Evolutionary conservation across 108 stramenopile genomes (phyloP).

Genomic region (Pseudonitzschia delicatissima): DNA sequence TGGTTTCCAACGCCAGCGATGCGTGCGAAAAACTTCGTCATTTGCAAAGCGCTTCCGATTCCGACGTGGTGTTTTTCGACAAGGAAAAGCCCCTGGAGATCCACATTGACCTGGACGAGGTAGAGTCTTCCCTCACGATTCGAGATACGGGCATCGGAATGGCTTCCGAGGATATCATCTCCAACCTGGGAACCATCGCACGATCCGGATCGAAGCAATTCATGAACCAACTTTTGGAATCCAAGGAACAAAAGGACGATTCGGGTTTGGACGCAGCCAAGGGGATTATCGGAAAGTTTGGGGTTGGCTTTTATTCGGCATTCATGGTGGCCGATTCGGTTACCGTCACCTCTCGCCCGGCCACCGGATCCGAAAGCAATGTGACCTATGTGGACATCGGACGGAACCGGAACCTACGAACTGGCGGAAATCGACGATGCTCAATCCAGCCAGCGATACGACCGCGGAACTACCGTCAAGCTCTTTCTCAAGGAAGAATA

Average conservation of each 20-base stretch:
- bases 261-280: slow-evolving; percentile 34
- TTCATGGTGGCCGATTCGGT: slow-evolving; percentile 96
- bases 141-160: slow-evolving; percentile 96
- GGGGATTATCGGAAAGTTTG: slow-evolving; percentile 97
- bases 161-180: slow-evolving; percentile 83
- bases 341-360: slow-evolving; percentile 53
- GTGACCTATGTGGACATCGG: slow-evolving; percentile 73
- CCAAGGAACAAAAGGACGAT: slow-evolving; percentile 11
- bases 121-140: slow-evolving; percentile 86
- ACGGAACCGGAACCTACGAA: slow-evolving; percentile 84
- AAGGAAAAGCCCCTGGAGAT: slow-evolving; percentile 77
- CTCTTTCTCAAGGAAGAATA: slow-evolving; percentile 86
- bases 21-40: slow-evolving; percentile 96
- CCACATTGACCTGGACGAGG: slow-evolving; percentile 79
- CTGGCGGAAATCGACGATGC: slow-evolving; percentile 52
- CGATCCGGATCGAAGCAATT: slow-evolving; percentile 92
- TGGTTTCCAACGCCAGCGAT: slow-evolving; percentile 96
- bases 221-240: slow-evolving; percentile 48
- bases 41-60: slow-evolving; percentile 50
- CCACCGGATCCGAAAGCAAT: slow-evolving; percentile 11
- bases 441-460: slow-evolving; percentile 56
- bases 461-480: slow-evolving; percentile 86
- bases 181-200: slow-evolving; percentile 97
- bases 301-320: slow-evolving; percentile 96
- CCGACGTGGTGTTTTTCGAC: slow-evolving; percentile 20